A percentile compares a stretch with the other conserved stretches of the same genome.
phyloP scores from a whole-genome alignment of 352 stramenopile species.

The Halophytophthora batemanensis region DNA sequence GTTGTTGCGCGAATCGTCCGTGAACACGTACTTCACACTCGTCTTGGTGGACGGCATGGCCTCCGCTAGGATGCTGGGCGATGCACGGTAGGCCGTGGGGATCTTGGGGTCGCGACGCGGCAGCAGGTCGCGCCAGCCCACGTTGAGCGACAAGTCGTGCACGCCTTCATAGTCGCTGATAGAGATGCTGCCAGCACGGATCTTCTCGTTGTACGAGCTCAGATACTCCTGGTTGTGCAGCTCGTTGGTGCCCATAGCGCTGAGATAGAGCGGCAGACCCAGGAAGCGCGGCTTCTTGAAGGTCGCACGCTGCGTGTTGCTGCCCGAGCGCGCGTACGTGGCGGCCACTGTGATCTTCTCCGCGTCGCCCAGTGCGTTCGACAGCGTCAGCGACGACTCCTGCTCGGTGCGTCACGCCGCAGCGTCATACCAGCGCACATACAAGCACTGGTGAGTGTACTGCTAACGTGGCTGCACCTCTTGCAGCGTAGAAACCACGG shows the following conservation, averaged over 20 bases:
- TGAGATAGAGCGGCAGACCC: conserved; percentile 76
- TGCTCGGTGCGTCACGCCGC: conserved; percentile 2
- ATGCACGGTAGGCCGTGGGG: conserved; percentile 86
- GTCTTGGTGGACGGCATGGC: conserved; percentile 90
- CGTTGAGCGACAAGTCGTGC: conserved; percentile 82
- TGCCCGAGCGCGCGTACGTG: conserved; percentile 83
- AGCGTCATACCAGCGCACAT: conserved; percentile 4
- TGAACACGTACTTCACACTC: conserved; percentile 92
- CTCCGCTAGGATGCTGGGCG: conserved; percentile 88
- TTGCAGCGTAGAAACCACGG: not conserved
- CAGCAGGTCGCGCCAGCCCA: conserved; percentile 86
- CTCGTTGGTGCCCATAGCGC: conserved; percentile 72
- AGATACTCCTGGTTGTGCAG: conserved; percentile 85
- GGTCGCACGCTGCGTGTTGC: conserved; percentile 79
- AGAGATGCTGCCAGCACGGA: conserved; percentile 76
- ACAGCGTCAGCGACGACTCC: conserved; percentile 83
- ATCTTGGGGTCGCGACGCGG: conserved; percentile 81
- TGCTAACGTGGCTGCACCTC: not conserved
- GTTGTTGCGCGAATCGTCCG: conserved; percentile 86
- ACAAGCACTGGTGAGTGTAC: conserved; percentile 6
- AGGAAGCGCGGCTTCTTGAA: conserved; percentile 88
- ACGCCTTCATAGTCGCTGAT: conserved; percentile 85
- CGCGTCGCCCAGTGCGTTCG: conserved; percentile 78
- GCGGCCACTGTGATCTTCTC: conserved; percentile 81
- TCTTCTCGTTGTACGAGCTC: conserved; percentile 89